Conservation (phyloP, 306 rosid species). For the Morella rubra region DNA sequence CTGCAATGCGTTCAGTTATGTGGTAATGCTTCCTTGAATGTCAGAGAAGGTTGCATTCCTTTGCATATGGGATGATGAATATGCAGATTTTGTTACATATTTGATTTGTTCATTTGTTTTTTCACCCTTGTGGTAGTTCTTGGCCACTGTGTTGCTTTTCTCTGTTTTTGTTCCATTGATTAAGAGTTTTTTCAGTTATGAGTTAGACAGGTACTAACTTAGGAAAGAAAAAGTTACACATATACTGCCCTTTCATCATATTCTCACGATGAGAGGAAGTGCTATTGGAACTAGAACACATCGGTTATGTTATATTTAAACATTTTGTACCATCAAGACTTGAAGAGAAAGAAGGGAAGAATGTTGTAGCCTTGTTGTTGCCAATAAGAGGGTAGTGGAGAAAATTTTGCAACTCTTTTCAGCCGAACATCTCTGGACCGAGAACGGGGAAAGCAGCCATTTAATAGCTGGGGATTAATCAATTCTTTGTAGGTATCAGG, state of each 20-base stretch:
- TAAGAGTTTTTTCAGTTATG: neutral
- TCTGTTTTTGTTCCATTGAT: neutral
- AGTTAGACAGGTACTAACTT: neutral
- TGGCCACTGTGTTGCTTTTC: neutral
- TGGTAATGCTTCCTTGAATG: neutral
- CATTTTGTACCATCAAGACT: too few species aligned
- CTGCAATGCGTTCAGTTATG: slow-evolving; percentile 19
- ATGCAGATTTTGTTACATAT: neutral
- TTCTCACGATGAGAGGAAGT: neutral
- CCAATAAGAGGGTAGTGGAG: neutral
- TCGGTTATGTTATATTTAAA: neutral
- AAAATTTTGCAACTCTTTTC: neutral
- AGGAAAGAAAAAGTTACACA: too few species aligned
- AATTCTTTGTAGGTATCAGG: too few species aligned
- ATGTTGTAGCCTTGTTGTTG: neutral
- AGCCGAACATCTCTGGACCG: too few species aligned
- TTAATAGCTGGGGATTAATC: too few species aligned
- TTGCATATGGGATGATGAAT: neutral
- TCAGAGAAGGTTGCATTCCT: neutral
- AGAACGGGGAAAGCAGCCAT: too few species aligned
- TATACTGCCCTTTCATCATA: neutral
- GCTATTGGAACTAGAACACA: neutral
- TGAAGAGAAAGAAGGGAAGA: neutral
- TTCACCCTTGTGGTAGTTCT: neutral
- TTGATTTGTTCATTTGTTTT: neutral